Base-by-base conservation (phyloP, 148 eudicot genomes). In the Chenopodium album region DNA sequence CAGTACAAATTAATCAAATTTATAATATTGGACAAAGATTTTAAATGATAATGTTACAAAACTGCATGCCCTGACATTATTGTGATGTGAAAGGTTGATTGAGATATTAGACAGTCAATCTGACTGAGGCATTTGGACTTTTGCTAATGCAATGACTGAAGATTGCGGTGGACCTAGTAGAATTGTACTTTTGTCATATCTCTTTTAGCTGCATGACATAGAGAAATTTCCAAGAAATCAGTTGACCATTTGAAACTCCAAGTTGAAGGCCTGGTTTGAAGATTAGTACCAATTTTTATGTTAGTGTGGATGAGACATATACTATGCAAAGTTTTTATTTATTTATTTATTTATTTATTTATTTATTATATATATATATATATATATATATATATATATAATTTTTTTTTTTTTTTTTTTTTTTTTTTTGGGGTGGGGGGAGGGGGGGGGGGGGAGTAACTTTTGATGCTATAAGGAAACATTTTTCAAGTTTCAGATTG, bases 61-160 rank as follows among this genome's bases (percentile, higher is more conserved):
- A 2, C 22, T 74, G 19, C 59, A 32, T 60, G 6, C 50, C 28
- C 63, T 48, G 29, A 48, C 31, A 74, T 74, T 3, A 12, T 50
- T 77, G 28, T 10, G 28, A 72, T 20, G 54, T 65, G 41, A 41
- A 62, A 20, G 20, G 32, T 65, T 65, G 22, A 41, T 7, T 56
- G 62, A 20, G 9, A 31, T 19, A 34, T 78, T 63, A 14, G 32
- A 26, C 63, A 19, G 26, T 62, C 52, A 34, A 8, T 52, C 70
- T 78, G 80, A 26, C 41, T 37, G 67, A 59, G 6, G 64, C 31
- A 60, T 60, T 62, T 60, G 2, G 78, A 28, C 70, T 62, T 77
- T 77, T 41, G 20, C 46, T 32, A 23, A 47, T 63, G 70, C 4
- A 34, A 2, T 63, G 31, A 63, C 9, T 6, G 67, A 60, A 66